Conservation (phyloP, 345 rosid species). For the Cardamine chenopodiifolia region DNA sequence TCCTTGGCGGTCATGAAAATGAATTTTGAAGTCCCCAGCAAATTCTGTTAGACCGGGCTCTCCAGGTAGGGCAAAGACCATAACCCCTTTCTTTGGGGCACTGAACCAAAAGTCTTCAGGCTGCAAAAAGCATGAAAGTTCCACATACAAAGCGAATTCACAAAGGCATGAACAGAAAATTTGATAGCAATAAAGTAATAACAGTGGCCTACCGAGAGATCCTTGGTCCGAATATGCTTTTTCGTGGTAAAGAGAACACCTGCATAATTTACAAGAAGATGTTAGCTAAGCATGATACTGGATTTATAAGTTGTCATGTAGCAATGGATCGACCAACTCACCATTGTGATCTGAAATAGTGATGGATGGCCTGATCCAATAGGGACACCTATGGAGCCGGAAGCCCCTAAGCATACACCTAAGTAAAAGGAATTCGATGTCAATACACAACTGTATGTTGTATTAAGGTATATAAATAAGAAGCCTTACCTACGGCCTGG, state of each 20-base stretch:
- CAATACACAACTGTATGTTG: conserved; percentile 10
- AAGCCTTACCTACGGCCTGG: conserved; percentile 70
- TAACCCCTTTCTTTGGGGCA: conserved; percentile 87
- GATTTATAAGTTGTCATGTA: conserved; percentile 20
- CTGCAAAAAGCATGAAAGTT: conserved; percentile 45
- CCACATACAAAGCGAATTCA: conserved; percentile 3
- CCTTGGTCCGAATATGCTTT: conserved; percentile 78
- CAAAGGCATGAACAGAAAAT: conserved; percentile 6
- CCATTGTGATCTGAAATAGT: conserved; percentile 80
- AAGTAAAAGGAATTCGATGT: conserved; percentile 21
- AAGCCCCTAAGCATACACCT: conserved; percentile 93
- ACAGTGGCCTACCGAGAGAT: conserved; percentile 57
- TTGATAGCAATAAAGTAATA: conserved; percentile 4
- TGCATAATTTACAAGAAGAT: conserved; percentile 30
- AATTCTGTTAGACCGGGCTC: conserved; percentile 84
- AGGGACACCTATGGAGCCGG: conserved; percentile 86
- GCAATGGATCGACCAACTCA: conserved; percentile 33
- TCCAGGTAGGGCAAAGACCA: conserved; percentile 90
- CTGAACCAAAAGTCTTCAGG: conserved; percentile 88
- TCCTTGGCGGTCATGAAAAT: conserved; percentile 91
- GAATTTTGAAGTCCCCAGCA: conserved; percentile 81
- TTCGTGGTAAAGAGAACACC: conserved; percentile 83
- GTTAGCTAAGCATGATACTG: conserved; percentile 14
- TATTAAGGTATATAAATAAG: conserved; percentile 1
- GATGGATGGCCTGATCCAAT: conserved; percentile 85